Conservation (phyloP, 805 yeast species). For the Metschnikowia kofuensis region DNA sequence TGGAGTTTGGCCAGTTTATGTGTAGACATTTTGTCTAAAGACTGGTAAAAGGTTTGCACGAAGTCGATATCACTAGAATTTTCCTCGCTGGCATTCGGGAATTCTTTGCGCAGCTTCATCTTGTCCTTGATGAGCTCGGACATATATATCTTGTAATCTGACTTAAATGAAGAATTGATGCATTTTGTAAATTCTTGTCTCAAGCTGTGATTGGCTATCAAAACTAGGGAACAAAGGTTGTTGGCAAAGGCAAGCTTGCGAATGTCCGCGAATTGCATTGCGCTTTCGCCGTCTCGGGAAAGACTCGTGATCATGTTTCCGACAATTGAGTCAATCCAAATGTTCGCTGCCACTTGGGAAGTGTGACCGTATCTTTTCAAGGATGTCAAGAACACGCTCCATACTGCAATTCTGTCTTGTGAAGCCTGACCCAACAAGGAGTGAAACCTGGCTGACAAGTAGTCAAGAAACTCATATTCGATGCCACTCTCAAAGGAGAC, state of each 20-base stretch:
- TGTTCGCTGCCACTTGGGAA: conserved; percentile 32
- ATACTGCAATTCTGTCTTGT: conserved; percentile 18
- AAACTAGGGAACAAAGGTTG: conserved; percentile 25
- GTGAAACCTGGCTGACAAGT: conserved; percentile 32
- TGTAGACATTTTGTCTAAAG: conserved; percentile 24
- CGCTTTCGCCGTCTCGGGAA: conserved; percentile 18
- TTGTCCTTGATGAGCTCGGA: conserved; percentile 17
- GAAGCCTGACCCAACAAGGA: conserved; percentile 29
- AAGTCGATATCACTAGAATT: conserved; percentile 23
- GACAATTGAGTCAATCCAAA: conserved; percentile 33
- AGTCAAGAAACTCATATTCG: conserved; percentile 26
- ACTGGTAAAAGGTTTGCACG: conserved; percentile 30
- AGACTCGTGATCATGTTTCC: conserved; percentile 18
- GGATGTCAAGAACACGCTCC: conserved; percentile 26
- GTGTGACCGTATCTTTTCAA: conserved; percentile 19
- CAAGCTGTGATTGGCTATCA: conserved; percentile 27
- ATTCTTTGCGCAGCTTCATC: conserved; percentile 18
- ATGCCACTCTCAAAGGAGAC: conserved; percentile 2
- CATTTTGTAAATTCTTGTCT: conserved; percentile 18
- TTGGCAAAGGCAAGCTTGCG: conserved; percentile 20
- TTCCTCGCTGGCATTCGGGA: conserved; percentile 29
- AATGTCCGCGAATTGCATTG: conserved; percentile 19
- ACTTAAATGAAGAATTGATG: conserved; percentile 19
- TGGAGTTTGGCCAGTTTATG: conserved; percentile 7
- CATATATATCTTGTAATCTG: conserved; percentile 27